phyloP scores from a whole-genome alignment of 208 protist species.

The Acanthamoeba polyphaga region DNA sequence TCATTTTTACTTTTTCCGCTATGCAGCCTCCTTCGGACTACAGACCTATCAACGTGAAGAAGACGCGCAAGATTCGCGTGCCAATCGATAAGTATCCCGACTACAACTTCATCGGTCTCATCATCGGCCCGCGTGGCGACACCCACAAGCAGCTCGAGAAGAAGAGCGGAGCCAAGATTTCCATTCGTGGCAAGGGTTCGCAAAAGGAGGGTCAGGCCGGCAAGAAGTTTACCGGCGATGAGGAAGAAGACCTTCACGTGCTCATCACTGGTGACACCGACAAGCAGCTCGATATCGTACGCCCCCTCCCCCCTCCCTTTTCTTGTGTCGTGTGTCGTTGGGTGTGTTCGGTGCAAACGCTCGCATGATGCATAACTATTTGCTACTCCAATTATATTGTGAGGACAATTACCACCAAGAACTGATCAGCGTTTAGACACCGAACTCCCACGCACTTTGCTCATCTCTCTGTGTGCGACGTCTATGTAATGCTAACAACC shows the following conservation, averaged over 20 bases:
- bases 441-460: neutral
- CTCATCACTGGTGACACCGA: slow-evolving; percentile 88
- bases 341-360: too few species aligned
- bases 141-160: slow-evolving; percentile 91
- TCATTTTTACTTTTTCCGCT: neutral
- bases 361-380: neutral
- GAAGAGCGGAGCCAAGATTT: slow-evolving; percentile 90
- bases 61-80: slow-evolving; percentile 86
- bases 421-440: neutral
- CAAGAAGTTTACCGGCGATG: slow-evolving; percentile 71
- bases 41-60: slow-evolving; percentile 70
- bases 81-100: slow-evolving; percentile 89
- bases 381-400: neutral
- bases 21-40: slow-evolving; percentile 69
- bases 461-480: neutral
- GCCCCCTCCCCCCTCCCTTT: neutral
- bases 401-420: too few species aligned
- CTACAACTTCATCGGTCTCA: slow-evolving; percentile 91
- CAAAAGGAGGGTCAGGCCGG: slow-evolving; percentile 88
- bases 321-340: neutral
- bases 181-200: slow-evolving; percentile 90
- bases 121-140: slow-evolving; percentile 92
- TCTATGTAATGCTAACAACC: neutral
- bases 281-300: slow-evolving; percentile 83
- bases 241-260: slow-evolving; percentile 89